These are phyloP conservation scores for Ustulina deusta DNA, from an alignment of 2,329 filamentous ascomycete species.

Conservation along the genomic window DNA sequence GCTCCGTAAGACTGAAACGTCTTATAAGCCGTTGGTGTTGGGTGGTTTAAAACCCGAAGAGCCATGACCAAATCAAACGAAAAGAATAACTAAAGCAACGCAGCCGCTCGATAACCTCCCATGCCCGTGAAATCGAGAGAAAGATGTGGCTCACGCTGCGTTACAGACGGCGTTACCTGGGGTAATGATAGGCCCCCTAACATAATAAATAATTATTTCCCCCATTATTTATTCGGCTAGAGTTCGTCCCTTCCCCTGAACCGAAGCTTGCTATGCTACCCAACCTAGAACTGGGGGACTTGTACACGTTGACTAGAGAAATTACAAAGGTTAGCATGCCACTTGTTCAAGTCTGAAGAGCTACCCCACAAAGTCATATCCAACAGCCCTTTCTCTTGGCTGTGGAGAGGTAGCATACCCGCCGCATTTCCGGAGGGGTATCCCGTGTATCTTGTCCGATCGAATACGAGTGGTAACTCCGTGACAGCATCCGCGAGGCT, in stretches of 20 bases:
- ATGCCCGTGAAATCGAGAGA: background rate
- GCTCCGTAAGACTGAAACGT: background rate
- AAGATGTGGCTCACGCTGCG: background rate
- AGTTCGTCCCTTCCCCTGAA: background rate
- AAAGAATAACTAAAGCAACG: background rate
- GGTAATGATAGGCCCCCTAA: background rate
- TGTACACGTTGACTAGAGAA: background rate
- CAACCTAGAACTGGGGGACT: background rate
- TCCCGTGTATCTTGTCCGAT: background rate
- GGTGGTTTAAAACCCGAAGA: background rate
- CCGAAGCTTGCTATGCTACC: too few species aligned
- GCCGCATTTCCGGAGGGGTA: background rate
- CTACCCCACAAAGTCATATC: background rate
- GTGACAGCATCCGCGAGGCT: background rate
- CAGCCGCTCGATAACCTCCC: background rate
- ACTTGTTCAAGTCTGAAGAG: background rate
- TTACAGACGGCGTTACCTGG: background rate
- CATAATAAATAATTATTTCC: background rate
- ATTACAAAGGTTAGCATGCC: background rate
- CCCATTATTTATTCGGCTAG: background rate
- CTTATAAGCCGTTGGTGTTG: background rate
- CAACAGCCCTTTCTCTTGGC: background rate
- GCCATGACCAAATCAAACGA: conserved; percentile 6
- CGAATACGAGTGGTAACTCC: background rate
- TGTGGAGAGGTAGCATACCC: background rate